These are phyloP conservation scores for Nicotiana noctiflora DNA, from an alignment of 257 asterid species.

Conservation along the genomic window DNA sequence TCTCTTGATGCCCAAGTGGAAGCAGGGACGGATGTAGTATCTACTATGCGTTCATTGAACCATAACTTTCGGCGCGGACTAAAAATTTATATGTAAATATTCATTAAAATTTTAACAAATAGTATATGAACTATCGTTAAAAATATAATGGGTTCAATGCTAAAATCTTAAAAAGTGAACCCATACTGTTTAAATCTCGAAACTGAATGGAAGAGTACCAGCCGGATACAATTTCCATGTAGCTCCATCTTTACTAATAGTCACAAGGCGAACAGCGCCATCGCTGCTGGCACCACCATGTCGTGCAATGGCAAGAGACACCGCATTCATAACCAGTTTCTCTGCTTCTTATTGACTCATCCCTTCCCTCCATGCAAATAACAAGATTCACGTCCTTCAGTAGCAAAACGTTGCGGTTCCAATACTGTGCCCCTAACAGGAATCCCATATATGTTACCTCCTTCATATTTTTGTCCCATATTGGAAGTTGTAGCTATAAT, in stretches of 20 bases:
- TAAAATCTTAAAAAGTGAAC: too few relatives aligned
- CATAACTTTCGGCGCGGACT: accelerated
- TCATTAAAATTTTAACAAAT: too few relatives aligned
- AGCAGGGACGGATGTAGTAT: too few relatives aligned
- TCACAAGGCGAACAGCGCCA: conserved; percentile 88
- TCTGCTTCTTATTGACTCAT: conserved; percentile 81
- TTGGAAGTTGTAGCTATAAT: too few relatives aligned
- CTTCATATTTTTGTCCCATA: conserved; percentile 89
- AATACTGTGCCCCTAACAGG: conserved; percentile 89
- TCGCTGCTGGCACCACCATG: conserved; percentile 83
- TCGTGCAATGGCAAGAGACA: conserved; percentile 96
- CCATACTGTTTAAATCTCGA: too few relatives aligned
- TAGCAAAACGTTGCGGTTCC: conserved; percentile 72
- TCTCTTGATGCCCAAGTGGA: conserved; percentile 74
- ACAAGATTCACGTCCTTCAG: conserved; percentile 83
- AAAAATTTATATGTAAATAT: too few relatives aligned
- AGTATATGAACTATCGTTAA: too few relatives aligned
- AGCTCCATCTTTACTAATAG: conserved; percentile 74
- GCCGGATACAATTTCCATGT: conserved; percentile 53
- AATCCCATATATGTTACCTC: conserved; percentile 87
- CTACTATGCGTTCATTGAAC: too few relatives aligned
- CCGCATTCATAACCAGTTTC: conserved; percentile 86
- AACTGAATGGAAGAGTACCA: conserved; percentile 27
- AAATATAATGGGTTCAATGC: too few relatives aligned
- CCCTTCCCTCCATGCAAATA: conserved; percentile 84